phyloP scores from a whole-genome alignment of 495 filamentous ascomycete species.

The Daldinia concentrica region DNA sequence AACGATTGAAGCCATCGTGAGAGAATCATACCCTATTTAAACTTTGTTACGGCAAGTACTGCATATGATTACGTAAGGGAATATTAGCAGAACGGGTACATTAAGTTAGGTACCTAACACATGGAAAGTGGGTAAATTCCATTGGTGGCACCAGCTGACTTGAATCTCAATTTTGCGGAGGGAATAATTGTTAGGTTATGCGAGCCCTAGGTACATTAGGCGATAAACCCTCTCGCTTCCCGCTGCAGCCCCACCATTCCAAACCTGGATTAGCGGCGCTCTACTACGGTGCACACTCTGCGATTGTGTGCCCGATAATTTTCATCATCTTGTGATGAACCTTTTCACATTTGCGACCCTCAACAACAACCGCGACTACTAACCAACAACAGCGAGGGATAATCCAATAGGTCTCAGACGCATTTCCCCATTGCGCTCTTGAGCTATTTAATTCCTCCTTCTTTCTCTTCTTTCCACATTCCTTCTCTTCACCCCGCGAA shows the following conservation, averaged over 20 bases:
- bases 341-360: slow-evolving; percentile 45
- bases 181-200: slow-evolving; percentile 54
- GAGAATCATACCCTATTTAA: no score
- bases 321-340: slow-evolving; percentile 35
- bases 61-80: no score
- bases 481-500: slow-evolving; percentile 24
- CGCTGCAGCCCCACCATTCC: slow-evolving; percentile 45
- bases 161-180: no score
- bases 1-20: no score
- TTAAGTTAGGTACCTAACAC: background rate
- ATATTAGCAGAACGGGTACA: background rate
- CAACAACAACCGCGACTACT: slow-evolving; percentile 49
- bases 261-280: slow-evolving; percentile 48
- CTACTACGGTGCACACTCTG: slow-evolving; percentile 44
- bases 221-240: slow-evolving; percentile 52
- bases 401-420: slow-evolving; percentile 45
- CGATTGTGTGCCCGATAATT: slow-evolving; percentile 45
- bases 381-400: slow-evolving; percentile 48
- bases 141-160: no score
- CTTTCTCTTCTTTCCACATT: slow-evolving; percentile 42
- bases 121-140: no score
- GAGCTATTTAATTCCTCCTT: slow-evolving; percentile 45
- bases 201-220: slow-evolving; percentile 55
- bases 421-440: slow-evolving; percentile 46
- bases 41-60: no score